These are phyloP conservation scores for Priceomyces castillae DNA, from an alignment of 805 yeast genomes.

Conservation along the genomic window DNA sequence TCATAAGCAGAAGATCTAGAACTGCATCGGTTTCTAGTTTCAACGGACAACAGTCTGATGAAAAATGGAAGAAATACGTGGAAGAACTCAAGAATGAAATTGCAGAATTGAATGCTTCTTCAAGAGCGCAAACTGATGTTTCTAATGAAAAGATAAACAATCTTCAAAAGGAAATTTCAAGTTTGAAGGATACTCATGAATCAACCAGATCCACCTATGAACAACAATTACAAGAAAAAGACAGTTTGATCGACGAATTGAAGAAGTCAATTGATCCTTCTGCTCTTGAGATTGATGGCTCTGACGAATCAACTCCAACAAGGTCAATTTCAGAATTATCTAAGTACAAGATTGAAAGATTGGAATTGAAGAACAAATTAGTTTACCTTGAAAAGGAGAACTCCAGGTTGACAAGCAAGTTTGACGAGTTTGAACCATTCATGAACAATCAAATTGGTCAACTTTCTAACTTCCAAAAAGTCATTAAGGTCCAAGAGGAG, in stretches of 20 bases:
- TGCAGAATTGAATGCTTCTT: conserved; percentile 26
- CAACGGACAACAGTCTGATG: conserved; percentile 12
- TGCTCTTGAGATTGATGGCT: conserved; percentile 16
- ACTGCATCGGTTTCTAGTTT: conserved; percentile 3
- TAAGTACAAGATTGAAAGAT: conserved; percentile 40
- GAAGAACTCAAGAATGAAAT: conserved; percentile 33
- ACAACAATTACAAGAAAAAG: conserved; percentile 28
- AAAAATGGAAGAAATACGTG: conserved; percentile 30
- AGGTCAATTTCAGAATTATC: conserved; percentile 30
- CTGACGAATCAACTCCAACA: conserved; percentile 3
- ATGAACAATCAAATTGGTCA: conserved; percentile 53
- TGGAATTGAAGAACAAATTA: conserved; percentile 44
- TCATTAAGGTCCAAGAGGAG: conserved; percentile 53
- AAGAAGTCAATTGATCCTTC: conserved; percentile 25
- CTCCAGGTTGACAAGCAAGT: conserved; percentile 35
- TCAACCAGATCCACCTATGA: conserved; percentile 13
- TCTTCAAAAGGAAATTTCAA: conserved; percentile 40
- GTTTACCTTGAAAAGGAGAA: conserved; percentile 48
- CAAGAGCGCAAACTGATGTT: conserved; percentile 49
- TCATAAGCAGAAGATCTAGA: neutral
- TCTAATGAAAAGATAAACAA: conserved; percentile 54
- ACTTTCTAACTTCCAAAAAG: conserved; percentile 48
- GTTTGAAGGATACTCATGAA: conserved; percentile 13
- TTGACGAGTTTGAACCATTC: conserved; percentile 49
- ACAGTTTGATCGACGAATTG: conserved; percentile 30